Base-by-base conservation (phyloP, 2,329 filamentous ascomycete species). In the Colletotrichum sp. region DNA sequence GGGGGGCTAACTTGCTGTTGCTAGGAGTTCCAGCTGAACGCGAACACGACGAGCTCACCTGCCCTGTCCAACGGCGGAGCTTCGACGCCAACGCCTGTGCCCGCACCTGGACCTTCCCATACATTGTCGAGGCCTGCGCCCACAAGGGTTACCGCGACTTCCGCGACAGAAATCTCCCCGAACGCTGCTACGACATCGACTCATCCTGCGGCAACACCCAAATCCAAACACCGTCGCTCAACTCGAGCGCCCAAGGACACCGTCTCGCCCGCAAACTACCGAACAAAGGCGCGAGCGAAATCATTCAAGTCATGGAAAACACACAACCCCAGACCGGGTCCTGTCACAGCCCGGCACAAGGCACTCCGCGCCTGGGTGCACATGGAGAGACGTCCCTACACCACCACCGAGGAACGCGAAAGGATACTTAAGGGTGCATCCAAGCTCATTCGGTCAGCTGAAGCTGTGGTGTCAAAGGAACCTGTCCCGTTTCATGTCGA, bases 401-500 rank as follows among this genome's bases (percentile, higher is more conserved):
- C 79, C 0, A 59, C 76, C 7, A 74, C 74, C 0, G 71, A 73
- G 5, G 70, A 78, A n/a, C 79, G 80, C 36, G 32, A 74, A 2
- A 75, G 64, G 1, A 72, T 83, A 1, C 4, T 80, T 9, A 75
- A 65, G 2, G 78, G 79, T 4, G 70, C 76, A 8, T 75, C 76
- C 6, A 68, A 71, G 22, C 61, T 80, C 6, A 44, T 79, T 77
- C 16, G 59, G 66, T n/a, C 32, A 60, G 8, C 19, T 27, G 13
- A 65, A 59, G 4, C 75, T 79, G 19, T 22, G 15, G 19, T 32
- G 34, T 7, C 79, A 79, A 4, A 34, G 61, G 2, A 19, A 27
- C 36, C 61, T n/a, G 5, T 76, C 4, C 76, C 79, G 0, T 83
- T 88, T 22, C 89, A 90, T 75, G 86, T 88, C 8, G 89, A 90